Evolutionary conservation across 2,329 filamentous ascomycete genomes (phyloP), one percentile per base, ranked within the genome.

Genomic region (Torrubiella hemipterigena): DNA sequence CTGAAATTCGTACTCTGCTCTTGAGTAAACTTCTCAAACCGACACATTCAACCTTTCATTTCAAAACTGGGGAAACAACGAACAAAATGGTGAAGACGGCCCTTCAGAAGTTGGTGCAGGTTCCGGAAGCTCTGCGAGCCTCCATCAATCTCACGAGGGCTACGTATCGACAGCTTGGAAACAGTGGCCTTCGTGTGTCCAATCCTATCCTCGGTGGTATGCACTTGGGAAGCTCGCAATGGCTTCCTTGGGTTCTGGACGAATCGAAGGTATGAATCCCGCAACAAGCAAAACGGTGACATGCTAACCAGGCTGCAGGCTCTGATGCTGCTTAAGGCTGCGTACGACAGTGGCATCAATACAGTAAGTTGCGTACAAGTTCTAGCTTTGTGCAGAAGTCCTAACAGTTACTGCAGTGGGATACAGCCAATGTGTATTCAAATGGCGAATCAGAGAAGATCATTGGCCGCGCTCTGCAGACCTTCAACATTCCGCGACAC

Each of bases 381-480:
- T 8, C 12, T 6, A 21, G 13, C 5, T 10, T 16, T 9, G 15
- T 22, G 6, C 18, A n/a, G n/a, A n/a, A n/a, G n/a, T n/a, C n/a
- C n/a, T n/a, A n/a, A n/a, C n/a, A n/a, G n/a, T 16, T 6, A 16
- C 8, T 17, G 10, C 14, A 34, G 3, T 65, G 59, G 59, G 60
- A 67, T 40, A 59, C 45, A 48, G 66, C 67, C 16, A 67, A 68
- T 33, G 48, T 63, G 4, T 74, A 73, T 48, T 69, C 63, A 30
- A 71, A 70, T 35, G 69, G 69, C 16, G 51, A 49, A 2, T 65
- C 60, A 2, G 68, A 74, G 42, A 49, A 54, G 9, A 59, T 73
- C 21, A 59, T 71, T 27, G 68, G 61, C 33, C 69, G 69, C 41
- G 69, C 70, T 0, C 65, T 77, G 44, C 67, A 71, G 45, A 61